These are phyloP conservation scores for Boletellus emodensis DNA, from an alignment of 768 basidiomycete species.

Conservation along the genomic window DNA sequence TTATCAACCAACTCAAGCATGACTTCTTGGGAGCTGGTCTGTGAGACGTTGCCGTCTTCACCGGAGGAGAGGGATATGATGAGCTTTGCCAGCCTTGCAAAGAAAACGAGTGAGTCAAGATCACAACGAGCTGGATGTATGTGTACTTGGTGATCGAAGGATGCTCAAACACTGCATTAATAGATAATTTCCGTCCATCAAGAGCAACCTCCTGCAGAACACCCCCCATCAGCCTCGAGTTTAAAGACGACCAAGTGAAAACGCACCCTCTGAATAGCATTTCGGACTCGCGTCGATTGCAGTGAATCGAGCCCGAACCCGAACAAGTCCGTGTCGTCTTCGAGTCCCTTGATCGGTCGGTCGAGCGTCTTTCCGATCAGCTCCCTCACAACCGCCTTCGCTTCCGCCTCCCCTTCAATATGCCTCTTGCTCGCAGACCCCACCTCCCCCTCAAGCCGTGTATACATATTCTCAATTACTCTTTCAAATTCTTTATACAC, in stretches of 20 bases:
- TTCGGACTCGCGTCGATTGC: slow-evolving; percentile 49
- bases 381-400: slow-evolving; percentile 9
- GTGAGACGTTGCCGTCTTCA: slow-evolving; percentile 12
- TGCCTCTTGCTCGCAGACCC: slow-evolving; percentile 20
- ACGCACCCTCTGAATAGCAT: slow-evolving; percentile 40
- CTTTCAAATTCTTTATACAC: slow-evolving; percentile 49
- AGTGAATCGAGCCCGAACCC: slow-evolving; percentile 53
- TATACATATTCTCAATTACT: slow-evolving; percentile 39
- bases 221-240: slow-evolving; percentile 20
- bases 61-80: slow-evolving; percentile 36
- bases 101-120: neutral
- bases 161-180: slow-evolving; percentile 45
- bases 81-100: slow-evolving; percentile 36
- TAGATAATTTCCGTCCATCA: slow-evolving; percentile 18
- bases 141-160: slow-evolving; percentile 40
- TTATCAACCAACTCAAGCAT: slow-evolving; percentile 47
- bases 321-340: slow-evolving; percentile 38
- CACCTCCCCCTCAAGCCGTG: slow-evolving; percentile 41
- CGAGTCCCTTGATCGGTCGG: slow-evolving; percentile 9
- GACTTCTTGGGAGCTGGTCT: slow-evolving; percentile 29
- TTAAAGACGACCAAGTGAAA: slow-evolving; percentile 24
- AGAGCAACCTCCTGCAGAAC: slow-evolving; percentile 16
- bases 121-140: too few relatives aligned
- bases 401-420: slow-evolving; percentile 9
- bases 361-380: slow-evolving; percentile 23